Conservation (phyloP, 2,329 filamentous ascomycete genomes). For the Sclerotinia nivalis region DNA sequence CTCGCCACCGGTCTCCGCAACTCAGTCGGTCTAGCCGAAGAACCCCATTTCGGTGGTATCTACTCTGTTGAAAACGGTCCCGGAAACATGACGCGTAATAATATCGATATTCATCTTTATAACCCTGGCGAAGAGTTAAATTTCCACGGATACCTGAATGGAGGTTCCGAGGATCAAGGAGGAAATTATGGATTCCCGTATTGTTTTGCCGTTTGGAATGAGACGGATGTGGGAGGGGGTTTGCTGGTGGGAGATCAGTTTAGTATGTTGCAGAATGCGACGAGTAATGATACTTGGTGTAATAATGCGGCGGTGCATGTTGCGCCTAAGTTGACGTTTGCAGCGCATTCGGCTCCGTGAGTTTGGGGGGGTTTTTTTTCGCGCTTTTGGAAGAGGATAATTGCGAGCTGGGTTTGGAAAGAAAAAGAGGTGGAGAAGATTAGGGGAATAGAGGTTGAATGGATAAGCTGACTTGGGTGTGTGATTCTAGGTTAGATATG, state of each 20-base stretch:
- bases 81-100: conserved; percentile 60
- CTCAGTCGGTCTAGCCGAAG: conserved; percentile 68
- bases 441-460: not conserved
- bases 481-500: conserved; percentile 55
- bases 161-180: conserved; percentile 41
- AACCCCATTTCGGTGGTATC: conserved; percentile 54
- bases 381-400: not conserved
- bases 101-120: conserved; percentile 62
- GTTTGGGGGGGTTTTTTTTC: not conserved
- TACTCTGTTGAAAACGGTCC: conserved; percentile 70
- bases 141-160: conserved; percentile 61
- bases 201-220: conserved; percentile 68
- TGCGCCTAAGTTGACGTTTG: conserved; percentile 58
- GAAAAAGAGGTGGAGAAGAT: not conserved
- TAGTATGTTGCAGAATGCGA: conserved; percentile 43
- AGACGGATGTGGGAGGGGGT: conserved; percentile 46
- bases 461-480: not conserved
- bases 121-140: conserved; percentile 77
- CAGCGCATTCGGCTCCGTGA: conserved; percentile 67
- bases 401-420: not conserved
- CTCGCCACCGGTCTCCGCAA: conserved; percentile 72
- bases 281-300: conserved; percentile 50
- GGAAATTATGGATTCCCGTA: conserved; percentile 70
- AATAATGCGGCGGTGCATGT: conserved; percentile 44
- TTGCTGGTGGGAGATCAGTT: conserved; percentile 55